phyloP scores from a whole-genome alignment of 2,329 filamentous ascomycete species.

The Hypoxylon sp. region DNA sequence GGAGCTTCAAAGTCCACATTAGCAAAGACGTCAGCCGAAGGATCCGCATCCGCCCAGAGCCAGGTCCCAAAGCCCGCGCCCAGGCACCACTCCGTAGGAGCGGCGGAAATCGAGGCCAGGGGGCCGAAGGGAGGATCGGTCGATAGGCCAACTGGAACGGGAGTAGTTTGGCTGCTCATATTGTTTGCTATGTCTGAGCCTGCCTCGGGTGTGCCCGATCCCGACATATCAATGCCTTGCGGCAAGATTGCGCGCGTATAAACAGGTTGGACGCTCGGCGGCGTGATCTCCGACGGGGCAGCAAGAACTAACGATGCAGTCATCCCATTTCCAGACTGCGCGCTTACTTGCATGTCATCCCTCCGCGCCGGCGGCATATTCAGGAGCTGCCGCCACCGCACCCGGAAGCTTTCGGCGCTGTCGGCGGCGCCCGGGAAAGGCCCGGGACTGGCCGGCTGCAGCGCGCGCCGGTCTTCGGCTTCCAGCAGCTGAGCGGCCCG shows the following conservation, averaged over 20 bases:
- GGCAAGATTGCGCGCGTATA: background rate
- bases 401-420: slow-evolving; percentile 45
- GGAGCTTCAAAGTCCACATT: slow-evolving; percentile 34
- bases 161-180: background rate
- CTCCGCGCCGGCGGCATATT: slow-evolving; percentile 6
- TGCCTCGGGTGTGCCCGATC: background rate
- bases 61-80: slow-evolving; percentile 46
- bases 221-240: background rate
- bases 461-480: slow-evolving; percentile 44
- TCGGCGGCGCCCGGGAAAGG: slow-evolving; percentile 43
- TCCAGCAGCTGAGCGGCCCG: slow-evolving; percentile 47
- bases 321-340: background rate
- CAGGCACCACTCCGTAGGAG: slow-evolving; percentile 10
- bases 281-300: background rate
- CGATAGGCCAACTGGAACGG: background rate
- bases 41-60: slow-evolving; percentile 52
- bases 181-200: background rate
- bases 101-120: slow-evolving; percentile 7
- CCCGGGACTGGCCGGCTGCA: slow-evolving; percentile 49
- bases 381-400: slow-evolving; percentile 52
- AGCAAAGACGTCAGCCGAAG: slow-evolving; percentile 43
- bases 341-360: background rate
- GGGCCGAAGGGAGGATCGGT: slow-evolving; percentile 6
- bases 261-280: background rate
- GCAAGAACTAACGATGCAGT: background rate